Base-by-base conservation (phyloP, 2,329 filamentous ascomycete species). In the Colletotrichum chrysophilum region DNA sequence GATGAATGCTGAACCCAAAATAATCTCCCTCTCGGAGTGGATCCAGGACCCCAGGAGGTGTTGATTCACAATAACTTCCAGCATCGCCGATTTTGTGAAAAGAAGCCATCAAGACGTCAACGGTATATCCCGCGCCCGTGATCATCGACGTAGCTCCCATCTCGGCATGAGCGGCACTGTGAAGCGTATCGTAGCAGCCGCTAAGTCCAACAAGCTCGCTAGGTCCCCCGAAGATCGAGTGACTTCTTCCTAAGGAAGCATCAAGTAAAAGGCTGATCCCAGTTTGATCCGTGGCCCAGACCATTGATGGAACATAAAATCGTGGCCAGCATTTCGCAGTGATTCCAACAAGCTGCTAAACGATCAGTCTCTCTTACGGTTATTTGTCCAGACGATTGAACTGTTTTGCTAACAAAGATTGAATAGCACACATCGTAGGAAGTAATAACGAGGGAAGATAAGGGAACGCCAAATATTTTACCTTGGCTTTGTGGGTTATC, bases 261-360 rank as follows among this genome's bases (percentile, higher is more conserved):
- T 83, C 78, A 28, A 86, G 82, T 1, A 86, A 77, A 30, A 83
- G 73, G 16, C 77, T 74, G 78, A 86, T 84, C 76, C 84, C 85
- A 21, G 81, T 75, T 30, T 77, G 66, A 78, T 86, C 84, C 8
- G 84, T 86, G 9, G 84, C 82, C 77, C 80, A 82, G 56, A 85
- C 79, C 80, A 83, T 84, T 58, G 83, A 82, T 74, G 85, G 83
- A 12, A 85, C 75, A 74, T 85, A 83, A 32, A 80, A 80, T 9
- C 75, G 70, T 9, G 83, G 83, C 7, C 75, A 68, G 79, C 84
- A 85, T 77, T 81, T 85, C 34, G 79, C 79, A 1, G 83, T 82
- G 77, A 83, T 82, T 14, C 84, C 84, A 18, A 85, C 81, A 18
- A 85, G 81, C 83, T 86, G 60, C 18, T 64, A 71, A 24, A n/a